Percentiles rank a stretch among this genome's conserved stretches.
Evolutionary conservation across 345 rosid species (phyloP).

Genomic region (Balakata baccata): DNA sequence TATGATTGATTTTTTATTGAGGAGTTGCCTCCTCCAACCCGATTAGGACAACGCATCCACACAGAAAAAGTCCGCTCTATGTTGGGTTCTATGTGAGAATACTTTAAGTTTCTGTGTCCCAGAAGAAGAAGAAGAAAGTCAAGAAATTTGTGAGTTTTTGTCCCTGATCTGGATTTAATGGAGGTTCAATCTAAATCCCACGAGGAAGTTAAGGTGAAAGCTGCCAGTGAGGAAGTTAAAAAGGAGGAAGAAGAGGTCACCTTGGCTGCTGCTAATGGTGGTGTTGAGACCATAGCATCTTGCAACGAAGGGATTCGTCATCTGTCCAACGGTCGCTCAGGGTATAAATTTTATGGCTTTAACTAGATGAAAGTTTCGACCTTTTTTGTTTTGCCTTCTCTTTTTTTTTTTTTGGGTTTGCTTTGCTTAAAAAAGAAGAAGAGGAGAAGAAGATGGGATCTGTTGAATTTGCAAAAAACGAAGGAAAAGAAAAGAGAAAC

Average conservation of each 20-base stretch:
- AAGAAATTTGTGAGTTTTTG: not conserved
- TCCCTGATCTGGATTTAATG: constrained; percentile 19
- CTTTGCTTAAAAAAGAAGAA: not conserved
- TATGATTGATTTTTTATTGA: not conserved
- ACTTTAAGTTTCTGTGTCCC: not conserved
- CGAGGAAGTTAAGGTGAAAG: constrained; percentile 27
- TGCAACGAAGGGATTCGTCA: constrained; percentile 5
- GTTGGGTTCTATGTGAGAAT: not conserved
- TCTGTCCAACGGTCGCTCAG: not conserved
- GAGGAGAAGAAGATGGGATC: not conserved
- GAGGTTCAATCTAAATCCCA: constrained; percentile 19
- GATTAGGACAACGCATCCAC: not conserved
- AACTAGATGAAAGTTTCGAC: not conserved
- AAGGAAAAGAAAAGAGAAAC: not conserved
- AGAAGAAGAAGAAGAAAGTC: not conserved
- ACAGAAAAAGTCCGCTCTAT: not conserved
- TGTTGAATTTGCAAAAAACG: not conserved
- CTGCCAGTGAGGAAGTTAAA: constrained; percentile 8
- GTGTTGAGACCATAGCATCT: not conserved
- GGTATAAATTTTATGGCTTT: not conserved
- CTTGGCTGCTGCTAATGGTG: not conserved
- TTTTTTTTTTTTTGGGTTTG: not conserved
- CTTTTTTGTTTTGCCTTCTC: not conserved
- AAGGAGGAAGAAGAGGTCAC: constrained; percentile 1
- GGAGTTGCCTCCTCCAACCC: not conserved